Conservation (phyloP, 2,329 filamentous ascomycete genomes). For the Aurifilum marmelostoma region DNA sequence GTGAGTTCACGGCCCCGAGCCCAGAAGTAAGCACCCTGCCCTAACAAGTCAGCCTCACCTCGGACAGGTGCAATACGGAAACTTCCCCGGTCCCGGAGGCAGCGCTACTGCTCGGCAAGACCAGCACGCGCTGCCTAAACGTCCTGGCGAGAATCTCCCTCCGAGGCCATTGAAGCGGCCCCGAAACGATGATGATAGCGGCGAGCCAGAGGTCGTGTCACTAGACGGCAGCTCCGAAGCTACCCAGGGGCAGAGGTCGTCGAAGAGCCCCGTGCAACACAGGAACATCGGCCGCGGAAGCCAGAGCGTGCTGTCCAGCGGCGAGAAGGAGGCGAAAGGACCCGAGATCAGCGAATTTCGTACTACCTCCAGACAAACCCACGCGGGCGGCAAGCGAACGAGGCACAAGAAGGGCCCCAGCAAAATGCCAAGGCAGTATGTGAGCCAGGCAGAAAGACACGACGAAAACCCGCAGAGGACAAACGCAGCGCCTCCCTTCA, state of each 20-base stretch:
- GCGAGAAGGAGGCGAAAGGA: conserved; percentile 16
- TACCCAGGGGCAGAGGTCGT: not conserved
- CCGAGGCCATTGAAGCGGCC: conserved; percentile 20
- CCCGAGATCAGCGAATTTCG: conserved; percentile 17
- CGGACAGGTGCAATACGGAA: not conserved
- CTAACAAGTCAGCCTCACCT: not conserved
- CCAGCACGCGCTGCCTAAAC: conserved; percentile 13
- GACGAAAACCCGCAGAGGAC: not conserved
- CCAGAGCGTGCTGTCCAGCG: conserved; percentile 19
- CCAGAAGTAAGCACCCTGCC: not conserved
- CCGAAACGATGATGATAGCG: conserved; percentile 17
- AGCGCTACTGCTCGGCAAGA: not conserved
- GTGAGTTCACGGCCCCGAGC: not conserved
- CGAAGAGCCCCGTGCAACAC: conserved; percentile 6
- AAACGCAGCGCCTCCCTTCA: not conserved
- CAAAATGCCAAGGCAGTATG: not conserved
- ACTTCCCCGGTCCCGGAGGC: conserved; percentile 5
- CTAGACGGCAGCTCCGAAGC: conserved; percentile 11
- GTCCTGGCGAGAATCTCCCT: conserved; percentile 3
- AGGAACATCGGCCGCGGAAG: conserved; percentile 8
- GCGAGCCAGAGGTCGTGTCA: not conserved
- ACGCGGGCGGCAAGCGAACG: not conserved
- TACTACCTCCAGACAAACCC: not conserved
- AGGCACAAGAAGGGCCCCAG: conserved; percentile 18
- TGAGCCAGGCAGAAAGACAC: not conserved